phyloP scores from a whole-genome alignment of 2,329 filamentous ascomycete genomes.

The Aspergillus hortae region DNA sequence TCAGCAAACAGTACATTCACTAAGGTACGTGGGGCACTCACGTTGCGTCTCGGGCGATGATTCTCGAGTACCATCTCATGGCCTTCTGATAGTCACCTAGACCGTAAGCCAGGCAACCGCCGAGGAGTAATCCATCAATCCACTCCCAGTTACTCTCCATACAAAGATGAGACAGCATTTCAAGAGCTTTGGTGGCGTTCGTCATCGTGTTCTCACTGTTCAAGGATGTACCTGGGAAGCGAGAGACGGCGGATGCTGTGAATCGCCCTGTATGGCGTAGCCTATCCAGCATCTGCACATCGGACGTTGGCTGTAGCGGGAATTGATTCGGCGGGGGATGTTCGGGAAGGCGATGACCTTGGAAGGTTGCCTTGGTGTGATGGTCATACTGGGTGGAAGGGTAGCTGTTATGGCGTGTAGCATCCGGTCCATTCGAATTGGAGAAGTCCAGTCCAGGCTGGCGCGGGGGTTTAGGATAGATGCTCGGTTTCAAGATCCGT shows the following conservation, averaged over 20 bases:
- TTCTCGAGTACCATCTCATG: constrained; percentile 51
- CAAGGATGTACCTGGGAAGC: constrained; percentile 28
- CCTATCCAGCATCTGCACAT: constrained; percentile 27
- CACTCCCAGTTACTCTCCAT: constrained; percentile 80
- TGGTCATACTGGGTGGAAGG: constrained; percentile 34
- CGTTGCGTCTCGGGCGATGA: constrained; percentile 54
- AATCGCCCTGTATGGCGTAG: constrained; percentile 31
- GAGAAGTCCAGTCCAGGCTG: constrained; percentile 53
- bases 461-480: constrained; percentile 60
- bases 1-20: constrained; percentile 15
- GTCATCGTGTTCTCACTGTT: constrained; percentile 42
- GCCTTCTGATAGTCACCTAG: constrained; percentile 75
- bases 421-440: constrained; percentile 23
- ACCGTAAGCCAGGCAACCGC: constrained; percentile 88
- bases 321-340: constrained; percentile 26
- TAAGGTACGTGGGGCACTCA: constrained; percentile 10
- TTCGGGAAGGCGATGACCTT: constrained; percentile 15
- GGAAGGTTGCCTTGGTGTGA: constrained; percentile 17
- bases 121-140: constrained; percentile 88
- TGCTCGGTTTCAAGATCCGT: constrained; percentile 51
- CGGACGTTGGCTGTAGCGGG: constrained; percentile 22
- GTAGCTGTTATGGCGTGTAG: constrained; percentile 34
- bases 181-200: constrained; percentile 64
- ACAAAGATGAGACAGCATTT: constrained; percentile 70
- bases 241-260: constrained; percentile 26